Base-by-base conservation (phyloP, 108 stramenopile species). In the Nitzschia sp. region DNA sequence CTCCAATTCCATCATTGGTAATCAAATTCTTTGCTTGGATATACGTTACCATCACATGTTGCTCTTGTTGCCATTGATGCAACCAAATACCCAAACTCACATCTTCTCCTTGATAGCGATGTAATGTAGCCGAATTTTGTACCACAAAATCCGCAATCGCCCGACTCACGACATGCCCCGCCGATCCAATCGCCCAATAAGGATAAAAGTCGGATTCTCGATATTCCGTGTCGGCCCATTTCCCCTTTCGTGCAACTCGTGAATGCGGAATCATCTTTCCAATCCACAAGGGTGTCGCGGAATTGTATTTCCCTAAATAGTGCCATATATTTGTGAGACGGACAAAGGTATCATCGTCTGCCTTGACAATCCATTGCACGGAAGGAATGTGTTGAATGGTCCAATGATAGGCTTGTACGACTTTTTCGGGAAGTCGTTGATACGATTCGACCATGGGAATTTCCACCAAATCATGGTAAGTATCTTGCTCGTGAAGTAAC, bases 31-130 rank as follows among this genome's bases (percentile, higher is more conserved):
- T 9, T 2, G 63, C 63, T 26, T 73, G 54, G 24, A 73, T 64
- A 19, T 64, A 64, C 25, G 72, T 64, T 42, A 73, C 48, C 23
- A 18, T 11, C 26, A 58, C 11, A 6, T 23, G 6, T 23, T 51
- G 35, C 15, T 27, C 2, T 53, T 71, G 48, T 8, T 47, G 19
- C 11, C 45, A 56, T 2, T 82, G 60, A 48, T 84, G 48, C 42
- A 84, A 30, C 83, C 83, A 84, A 36, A 84, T 84, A 2, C 83
- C 83, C 24, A 84, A 9, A 46, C 71, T 74, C 23, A 55, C 57
- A 63, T 84, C 83, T 68, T 84, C 83, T n/a, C 79, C 79, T 65
- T 84, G 83, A 62, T 80, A 84, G 3, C 78, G 66, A 60, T 68
- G 65, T 1, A 80, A 46, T 26, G 46, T 29, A 21, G 51, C 31